Base-by-base conservation (phyloP, 352 stramenopile genomes). In the Aphanomyces stellatus region DNA sequence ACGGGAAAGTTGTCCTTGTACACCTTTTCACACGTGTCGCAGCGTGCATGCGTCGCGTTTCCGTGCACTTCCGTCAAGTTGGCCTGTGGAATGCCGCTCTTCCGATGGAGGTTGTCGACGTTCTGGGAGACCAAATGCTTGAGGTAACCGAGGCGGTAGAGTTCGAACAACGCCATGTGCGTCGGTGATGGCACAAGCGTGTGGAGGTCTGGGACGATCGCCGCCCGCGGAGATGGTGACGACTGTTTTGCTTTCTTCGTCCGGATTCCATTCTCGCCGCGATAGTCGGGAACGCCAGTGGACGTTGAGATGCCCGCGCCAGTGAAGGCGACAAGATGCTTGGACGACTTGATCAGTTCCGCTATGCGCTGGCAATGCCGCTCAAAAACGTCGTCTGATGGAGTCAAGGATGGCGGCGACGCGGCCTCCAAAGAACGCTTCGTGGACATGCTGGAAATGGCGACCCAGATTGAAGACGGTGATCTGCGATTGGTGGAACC, bases 61-160 rank as follows among this genome's bases (percentile, higher is more conserved):
- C 85, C 85, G 43, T 93, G 85, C 51, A 93, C 81, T 72, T 93
- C 85, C 0, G 82, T 90, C 5, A 93, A 57, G 5, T 68, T 76
- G 6, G 57, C 62, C 0, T 80, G 69, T 0, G 82, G 80, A 0
- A 93, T 49, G 0, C 85, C 85, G 70, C 85, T 93, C 72, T 93
- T 93, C 7, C 88, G 56, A 65, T 93, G 85, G 60, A 93, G 70
- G 56, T 91, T 91, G 65, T 93, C 85, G 7, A 91, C 82, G 62
- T 93, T 93, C 69, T 93, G 85, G 2, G 82, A 90, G 43, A 93
- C 81, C 13, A 93, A 56, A 60, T 93, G 76, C 73, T 91, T 90
- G 13, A 93, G 56, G 46, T 72, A 85, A 5, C 85, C 85, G 43
- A 87, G 74, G 2, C 79, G 81, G 62, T 91, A 73, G n/a, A 93